A percentile compares a stretch with the other conserved stretches of the same genome.
These are phyloP conservation scores for Neonectria magnoliae DNA, from an alignment of 2,329 filamentous ascomycete genomes.

Conservation along the genomic window DNA sequence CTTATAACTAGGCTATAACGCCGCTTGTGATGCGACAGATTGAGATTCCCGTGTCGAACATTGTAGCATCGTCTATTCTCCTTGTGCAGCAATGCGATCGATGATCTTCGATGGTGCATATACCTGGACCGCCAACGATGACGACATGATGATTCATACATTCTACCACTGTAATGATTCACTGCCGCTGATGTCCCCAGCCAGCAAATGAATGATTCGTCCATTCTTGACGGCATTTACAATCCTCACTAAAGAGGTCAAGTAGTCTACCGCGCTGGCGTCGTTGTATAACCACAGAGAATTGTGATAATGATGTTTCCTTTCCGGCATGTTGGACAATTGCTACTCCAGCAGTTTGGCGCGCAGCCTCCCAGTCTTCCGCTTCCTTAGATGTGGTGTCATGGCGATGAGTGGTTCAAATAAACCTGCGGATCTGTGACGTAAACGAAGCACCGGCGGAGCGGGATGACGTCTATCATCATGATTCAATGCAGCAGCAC, in stretches of 20 bases:
- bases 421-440: not conserved
- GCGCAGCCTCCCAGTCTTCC: not conserved
- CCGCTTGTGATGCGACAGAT: too few species aligned
- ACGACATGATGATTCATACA: not conserved
- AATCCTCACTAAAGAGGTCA: too few species aligned
- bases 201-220: too few species aligned
- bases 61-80: too few species aligned
- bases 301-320: too few species aligned
- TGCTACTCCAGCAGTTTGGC: not conserved
- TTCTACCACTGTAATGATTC: not conserved
- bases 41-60: too few species aligned
- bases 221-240: too few species aligned
- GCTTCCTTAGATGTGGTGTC: not conserved
- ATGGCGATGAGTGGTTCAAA: not conserved
- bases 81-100: not conserved
- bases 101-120: not conserved
- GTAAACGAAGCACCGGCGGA: not conserved
- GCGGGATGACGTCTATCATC: not conserved
- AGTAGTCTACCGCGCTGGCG: too few species aligned
- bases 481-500: too few species aligned
- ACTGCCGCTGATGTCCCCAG: not conserved
- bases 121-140: not conserved
- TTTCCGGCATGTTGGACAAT: too few species aligned
- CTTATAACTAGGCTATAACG: too few species aligned
- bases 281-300: too few species aligned